Conservation (phyloP, 2,329 filamentous ascomycete genomes). For the Fusarium nodosum region DNA sequence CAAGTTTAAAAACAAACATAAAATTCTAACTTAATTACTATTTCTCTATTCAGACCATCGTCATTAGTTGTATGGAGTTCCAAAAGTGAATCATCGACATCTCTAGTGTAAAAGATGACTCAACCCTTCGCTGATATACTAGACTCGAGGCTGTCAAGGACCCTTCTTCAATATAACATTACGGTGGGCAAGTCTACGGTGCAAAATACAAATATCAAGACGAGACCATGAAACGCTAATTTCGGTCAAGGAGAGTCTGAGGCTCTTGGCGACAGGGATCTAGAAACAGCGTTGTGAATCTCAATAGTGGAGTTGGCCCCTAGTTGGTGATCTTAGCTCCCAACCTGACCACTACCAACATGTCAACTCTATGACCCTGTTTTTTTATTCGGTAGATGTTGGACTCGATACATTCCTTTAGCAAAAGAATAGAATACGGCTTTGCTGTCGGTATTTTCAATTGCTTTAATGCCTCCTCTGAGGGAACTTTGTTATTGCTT, state of each 20-base stretch:
- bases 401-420: background rate
- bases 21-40: background rate
- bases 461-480: too few relatives aligned
- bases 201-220: background rate
- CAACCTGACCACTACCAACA: slow-evolving; percentile 6
- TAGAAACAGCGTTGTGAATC: slow-evolving; percentile 13
- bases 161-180: background rate
- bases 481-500: background rate
- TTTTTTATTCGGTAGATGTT: background rate
- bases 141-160: background rate
- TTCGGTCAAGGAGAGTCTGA: slow-evolving; percentile 5
- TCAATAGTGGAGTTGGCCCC: slow-evolving; percentile 10
- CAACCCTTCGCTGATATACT: background rate
- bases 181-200: background rate
- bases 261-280: slow-evolving; percentile 26
- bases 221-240: slow-evolving; percentile 27
- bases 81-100: rapidly evolving
- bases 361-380: slow-evolving; percentile 7
- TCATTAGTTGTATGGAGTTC: background rate
- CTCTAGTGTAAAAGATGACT: background rate
- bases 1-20: slow-evolving; percentile 32
- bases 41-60: background rate
- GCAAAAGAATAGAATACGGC: too few relatives aligned
- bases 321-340: slow-evolving; percentile 26
- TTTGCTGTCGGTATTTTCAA: background rate